Percentiles rank a stretch among this genome's conserved stretches.
These are phyloP conservation scores for Mycena galericulata DNA, from an alignment of 768 basidiomycete genomes.

Conservation along the genomic window DNA sequence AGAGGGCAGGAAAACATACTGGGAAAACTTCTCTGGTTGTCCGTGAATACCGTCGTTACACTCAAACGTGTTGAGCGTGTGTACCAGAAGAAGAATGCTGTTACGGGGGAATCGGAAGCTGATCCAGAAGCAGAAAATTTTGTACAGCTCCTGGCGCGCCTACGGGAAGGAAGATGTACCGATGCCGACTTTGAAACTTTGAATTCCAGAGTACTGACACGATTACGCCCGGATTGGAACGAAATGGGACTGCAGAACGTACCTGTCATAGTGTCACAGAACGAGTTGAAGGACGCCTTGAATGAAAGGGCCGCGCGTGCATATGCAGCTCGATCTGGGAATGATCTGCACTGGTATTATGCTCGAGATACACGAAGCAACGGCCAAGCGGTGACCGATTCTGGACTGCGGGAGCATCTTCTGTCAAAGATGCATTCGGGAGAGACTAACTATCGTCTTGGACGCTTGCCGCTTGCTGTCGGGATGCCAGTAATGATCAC, in stretches of 20 bases:
- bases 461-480: too few species aligned
- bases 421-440: constrained; percentile 39
- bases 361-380: constrained; percentile 36
- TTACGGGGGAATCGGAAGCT: constrained; percentile 33
- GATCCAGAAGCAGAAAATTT: constrained; percentile 44
- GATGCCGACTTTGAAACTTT: constrained; percentile 38
- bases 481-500: too few species aligned
- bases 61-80: constrained; percentile 35
- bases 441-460: constrained; percentile 9
- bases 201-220: constrained; percentile 23
- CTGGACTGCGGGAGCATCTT: constrained; percentile 23
- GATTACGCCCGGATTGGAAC: constrained; percentile 1
- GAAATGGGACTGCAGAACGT: constrained; percentile 38
- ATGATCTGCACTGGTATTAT: constrained; percentile 44
- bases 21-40: constrained; percentile 43
- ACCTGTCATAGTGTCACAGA: constrained; percentile 51
- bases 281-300: constrained; percentile 50
- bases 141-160: constrained; percentile 35
- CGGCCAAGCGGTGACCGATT: constrained; percentile 41
- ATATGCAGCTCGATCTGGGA: constrained; percentile 39
- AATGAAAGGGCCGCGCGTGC: constrained; percentile 42
- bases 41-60: constrained; percentile 41
- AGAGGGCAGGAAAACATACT: constrained; percentile 36
- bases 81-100: neutral
- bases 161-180: constrained; percentile 44